Percentiles rank a stretch among this genome's conserved stretches.
phyloP scores from a whole-genome alignment of 1,139 yeast species.

The Meyerozyma carpophila region DNA sequence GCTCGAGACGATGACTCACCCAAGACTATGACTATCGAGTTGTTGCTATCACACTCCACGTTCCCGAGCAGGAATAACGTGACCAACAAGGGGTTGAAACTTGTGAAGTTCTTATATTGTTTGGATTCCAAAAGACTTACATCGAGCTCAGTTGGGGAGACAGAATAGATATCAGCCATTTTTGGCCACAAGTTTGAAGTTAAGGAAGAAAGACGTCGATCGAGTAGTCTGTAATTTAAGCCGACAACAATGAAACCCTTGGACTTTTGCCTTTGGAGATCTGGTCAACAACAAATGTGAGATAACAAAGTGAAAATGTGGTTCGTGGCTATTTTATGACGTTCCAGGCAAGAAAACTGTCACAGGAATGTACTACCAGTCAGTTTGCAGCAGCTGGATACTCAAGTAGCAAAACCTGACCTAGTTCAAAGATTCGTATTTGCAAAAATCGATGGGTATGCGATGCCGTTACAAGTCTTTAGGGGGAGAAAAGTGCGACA shows the following conservation, averaged over 20 bases:
- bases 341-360: too few relatives aligned
- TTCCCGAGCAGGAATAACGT: not conserved
- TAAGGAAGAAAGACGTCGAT: too few relatives aligned
- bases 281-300: too few relatives aligned
- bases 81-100: not conserved
- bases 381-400: not conserved
- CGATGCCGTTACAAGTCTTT: not conserved
- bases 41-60: not conserved
- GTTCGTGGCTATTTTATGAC: too few relatives aligned
- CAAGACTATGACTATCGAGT: not conserved
- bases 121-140: not conserved
- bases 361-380: too few relatives aligned
- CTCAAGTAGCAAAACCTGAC: not conserved
- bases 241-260: too few relatives aligned
- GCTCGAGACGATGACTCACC: not conserved
- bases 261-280: too few relatives aligned
- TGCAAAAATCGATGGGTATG: not conserved
- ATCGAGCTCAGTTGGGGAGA: slow-evolving; percentile 6
- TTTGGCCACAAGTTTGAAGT: not conserved
- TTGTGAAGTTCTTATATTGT: not conserved
- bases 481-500: not conserved
- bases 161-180: not conserved
- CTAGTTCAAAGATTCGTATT: not conserved
- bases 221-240: too few relatives aligned
- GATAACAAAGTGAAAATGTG: too few relatives aligned